Base-by-base conservation (phyloP, 139 green algal genomes). In the Chlorella sp. region DNA sequence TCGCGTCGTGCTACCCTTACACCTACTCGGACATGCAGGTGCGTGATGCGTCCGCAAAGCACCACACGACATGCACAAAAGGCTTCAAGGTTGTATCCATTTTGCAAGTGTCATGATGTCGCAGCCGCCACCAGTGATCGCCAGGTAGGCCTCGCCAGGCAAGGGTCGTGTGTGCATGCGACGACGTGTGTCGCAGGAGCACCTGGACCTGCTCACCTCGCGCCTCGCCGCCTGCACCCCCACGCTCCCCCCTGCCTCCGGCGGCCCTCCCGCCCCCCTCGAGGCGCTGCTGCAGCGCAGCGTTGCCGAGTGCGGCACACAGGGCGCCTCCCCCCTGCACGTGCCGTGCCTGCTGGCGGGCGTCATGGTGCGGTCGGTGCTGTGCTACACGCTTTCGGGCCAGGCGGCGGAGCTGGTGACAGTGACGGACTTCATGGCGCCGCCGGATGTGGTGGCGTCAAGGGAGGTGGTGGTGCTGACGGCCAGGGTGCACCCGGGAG, bases 401-500 rank as follows among this genome's bases (percentile, higher is more conserved):
- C 31, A 14, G 29, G 31, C 4, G 73, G 62, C 4, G 5, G 82
- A 90, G 20, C 31, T 86, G 66, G 50, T 90, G 5, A 90, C 85
- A 35, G 74, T 90, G 51, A 86, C 85, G 6, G 82, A 90, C 68
- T 85, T 81, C 50, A 29, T 2, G 5, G 70, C 73, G 4, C 62
- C 75, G 26, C 69, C 73, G 42, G 72, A 84, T 29, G 63, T 67
- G 62, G 36, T 84, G 27, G 29, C 55, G 14, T 68, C 79, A 60
- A 62, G 82, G 27, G 78, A 85, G 75, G 74, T 49, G 30, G 76
- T 87, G n/a, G 70, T 83, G 35, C 61, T 88, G 55, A 91, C 80
- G 10, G 86, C 78, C 10, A 70, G 89, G 17, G 89, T 93, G 60
- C 89, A 94, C 64, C 88, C 89, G 2, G 89, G 89, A n/a, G 89